phyloP scores from a whole-genome alignment of 106 monocot species.

The Dioscorea zingiberensis region DNA sequence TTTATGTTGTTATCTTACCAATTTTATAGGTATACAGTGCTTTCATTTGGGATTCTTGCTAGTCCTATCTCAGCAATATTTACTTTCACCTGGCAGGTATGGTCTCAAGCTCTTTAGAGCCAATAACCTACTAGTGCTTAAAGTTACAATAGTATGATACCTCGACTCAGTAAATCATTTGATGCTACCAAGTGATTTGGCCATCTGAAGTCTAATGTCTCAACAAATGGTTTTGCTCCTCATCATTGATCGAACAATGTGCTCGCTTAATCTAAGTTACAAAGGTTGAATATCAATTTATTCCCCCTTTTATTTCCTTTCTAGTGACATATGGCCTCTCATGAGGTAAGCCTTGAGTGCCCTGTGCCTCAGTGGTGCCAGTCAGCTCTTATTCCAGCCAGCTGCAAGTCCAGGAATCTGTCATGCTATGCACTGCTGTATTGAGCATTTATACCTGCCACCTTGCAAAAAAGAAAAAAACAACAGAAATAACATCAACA shows the following conservation, averaged over 20 bases:
- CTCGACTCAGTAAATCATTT: background rate
- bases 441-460: no score
- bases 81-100: constrained; percentile 35
- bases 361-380: no score
- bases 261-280: background rate
- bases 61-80: constrained; percentile 31
- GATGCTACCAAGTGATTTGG: background rate
- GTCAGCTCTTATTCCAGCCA: no score
- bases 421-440: no score
- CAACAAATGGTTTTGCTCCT: background rate
- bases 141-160: background rate
- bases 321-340: no score
- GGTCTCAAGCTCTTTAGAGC: background rate
- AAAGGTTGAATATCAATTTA: background rate
- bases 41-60: constrained; percentile 38
- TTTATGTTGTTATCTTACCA: background rate
- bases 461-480: no score
- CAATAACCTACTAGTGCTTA: background rate
- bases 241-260: background rate
- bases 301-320: no score
- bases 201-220: background rate
- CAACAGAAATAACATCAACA: no score
- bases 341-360: no score
- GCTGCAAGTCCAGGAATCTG: no score
- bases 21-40: constrained; percentile 38